phyloP scores from a whole-genome alignment of 192 early-diverging fungal species.

The Irineochytrium annulatum region DNA sequence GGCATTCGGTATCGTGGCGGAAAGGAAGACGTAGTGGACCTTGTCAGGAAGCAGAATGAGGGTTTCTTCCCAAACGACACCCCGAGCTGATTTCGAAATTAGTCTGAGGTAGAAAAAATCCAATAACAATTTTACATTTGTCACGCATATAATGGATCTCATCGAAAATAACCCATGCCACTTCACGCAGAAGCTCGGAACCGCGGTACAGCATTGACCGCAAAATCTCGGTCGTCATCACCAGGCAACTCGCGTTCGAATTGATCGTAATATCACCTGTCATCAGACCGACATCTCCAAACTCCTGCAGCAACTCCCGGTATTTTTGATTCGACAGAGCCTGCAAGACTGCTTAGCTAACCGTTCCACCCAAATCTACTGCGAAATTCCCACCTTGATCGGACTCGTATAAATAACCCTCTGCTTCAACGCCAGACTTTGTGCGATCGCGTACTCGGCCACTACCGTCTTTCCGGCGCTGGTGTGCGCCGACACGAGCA shows the following conservation, averaged over 20 bases:
- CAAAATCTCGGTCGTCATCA: slow-evolving; percentile 99
- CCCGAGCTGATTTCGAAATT: slow-evolving; percentile 62
- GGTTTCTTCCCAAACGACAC: slow-evolving; percentile 99
- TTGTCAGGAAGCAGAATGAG: slow-evolving; percentile 91
- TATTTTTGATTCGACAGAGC: slow-evolving; percentile 99
- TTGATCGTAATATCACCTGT: slow-evolving; percentile 98
- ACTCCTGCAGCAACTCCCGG: slow-evolving; percentile 88
- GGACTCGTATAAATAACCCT: slow-evolving; percentile 95
- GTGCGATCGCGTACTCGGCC: slow-evolving; percentile 98
- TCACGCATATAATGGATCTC: slow-evolving; percentile 99
- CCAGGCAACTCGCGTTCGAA: slow-evolving; percentile 83
- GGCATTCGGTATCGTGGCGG: slow-evolving; percentile 97
- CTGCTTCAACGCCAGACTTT: slow-evolving; percentile 80
- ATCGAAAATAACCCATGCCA: slow-evolving; percentile 97
- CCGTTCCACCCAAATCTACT: background rate
- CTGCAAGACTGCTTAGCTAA: slow-evolving; percentile 26
- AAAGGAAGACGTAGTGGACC: slow-evolving; percentile 91
- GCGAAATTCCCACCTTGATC: slow-evolving; percentile 68
- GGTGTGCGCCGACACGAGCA: slow-evolving; percentile 94
- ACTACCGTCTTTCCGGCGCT: slow-evolving; percentile 98
- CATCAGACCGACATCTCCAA: slow-evolving; percentile 98
- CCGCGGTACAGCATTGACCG: slow-evolving; percentile 96
- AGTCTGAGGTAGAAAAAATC: background rate
- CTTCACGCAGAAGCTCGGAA: slow-evolving; percentile 92
- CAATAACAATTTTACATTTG: slow-evolving; percentile 48